A percentile compares a stretch with the other conserved stretches of the same genome.
phyloP scores from a whole-genome alignment of 2,329 filamentous ascomycete species.

The Cladosporium austrohemisphaericum region DNA sequence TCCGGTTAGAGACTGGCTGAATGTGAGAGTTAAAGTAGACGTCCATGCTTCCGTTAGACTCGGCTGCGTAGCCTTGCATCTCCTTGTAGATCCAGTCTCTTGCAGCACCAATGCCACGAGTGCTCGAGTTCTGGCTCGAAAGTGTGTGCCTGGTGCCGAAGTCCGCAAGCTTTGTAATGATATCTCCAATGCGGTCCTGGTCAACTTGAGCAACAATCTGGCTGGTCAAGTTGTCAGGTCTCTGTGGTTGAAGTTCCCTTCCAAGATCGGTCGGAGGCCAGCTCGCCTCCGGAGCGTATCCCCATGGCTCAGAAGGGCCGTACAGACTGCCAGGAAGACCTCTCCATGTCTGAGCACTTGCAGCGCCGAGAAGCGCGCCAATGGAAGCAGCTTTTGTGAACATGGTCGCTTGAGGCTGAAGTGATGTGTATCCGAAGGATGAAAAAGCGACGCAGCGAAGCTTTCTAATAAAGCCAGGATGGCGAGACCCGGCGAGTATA shows the following conservation, averaged over 20 bases:
- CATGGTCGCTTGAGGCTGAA: background rate
- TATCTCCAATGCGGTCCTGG: constrained; percentile 47
- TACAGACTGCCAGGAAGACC: constrained; percentile 26
- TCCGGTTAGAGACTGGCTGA: constrained; percentile 45
- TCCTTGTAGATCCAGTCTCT: constrained; percentile 54
- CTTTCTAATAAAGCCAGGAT: too few relatives aligned
- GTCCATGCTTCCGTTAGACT: constrained; percentile 49
- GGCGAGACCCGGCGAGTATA: too few relatives aligned
- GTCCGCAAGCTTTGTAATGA: constrained; percentile 51
- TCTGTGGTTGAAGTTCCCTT: constrained; percentile 38
- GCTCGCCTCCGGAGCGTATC: constrained; percentile 24
- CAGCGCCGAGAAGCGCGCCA: constrained; percentile 4
- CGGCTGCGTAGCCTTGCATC: constrained; percentile 47
- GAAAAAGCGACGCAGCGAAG: too few relatives aligned
- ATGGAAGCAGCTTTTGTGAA: background rate
- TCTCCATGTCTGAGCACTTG: constrained; percentile 22
- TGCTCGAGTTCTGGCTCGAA: constrained; percentile 49
- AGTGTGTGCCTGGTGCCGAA: constrained; percentile 58
- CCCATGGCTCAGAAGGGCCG: constrained; percentile 20
- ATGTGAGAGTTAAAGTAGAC: constrained; percentile 52
- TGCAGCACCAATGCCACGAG: constrained; percentile 54
- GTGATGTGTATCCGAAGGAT: too few relatives aligned
- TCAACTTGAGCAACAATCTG: constrained; percentile 39
- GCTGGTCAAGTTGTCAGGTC: constrained; percentile 39
- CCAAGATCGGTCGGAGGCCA: constrained; percentile 43